Percentiles rank a stretch among this genome's conserved stretches.
phyloP scores from a whole-genome alignment of 768 basidiomycete species.

The Aureoboletus auriporus region DNA sequence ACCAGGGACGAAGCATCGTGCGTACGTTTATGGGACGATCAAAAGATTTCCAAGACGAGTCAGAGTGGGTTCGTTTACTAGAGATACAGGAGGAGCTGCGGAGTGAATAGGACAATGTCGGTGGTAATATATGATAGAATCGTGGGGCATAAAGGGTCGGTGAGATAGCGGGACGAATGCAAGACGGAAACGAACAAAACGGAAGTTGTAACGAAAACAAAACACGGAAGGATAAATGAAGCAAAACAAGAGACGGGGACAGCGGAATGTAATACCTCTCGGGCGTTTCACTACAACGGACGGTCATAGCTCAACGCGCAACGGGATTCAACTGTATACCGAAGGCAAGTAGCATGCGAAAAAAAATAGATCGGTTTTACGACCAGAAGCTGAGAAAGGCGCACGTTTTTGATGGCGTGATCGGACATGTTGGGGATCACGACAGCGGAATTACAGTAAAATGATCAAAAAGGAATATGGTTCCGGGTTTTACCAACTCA shows the following conservation, averaged over 20 bases:
- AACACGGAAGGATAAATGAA: constrained; percentile 13
- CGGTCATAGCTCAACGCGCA: neutral
- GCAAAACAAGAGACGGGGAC: neutral
- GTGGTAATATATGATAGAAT: constrained; percentile 15
- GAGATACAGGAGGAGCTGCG: constrained; percentile 42
- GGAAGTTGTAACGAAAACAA: constrained; percentile 2
- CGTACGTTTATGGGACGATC: constrained; percentile 87
- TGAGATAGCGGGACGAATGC: neutral
- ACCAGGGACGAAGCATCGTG: constrained; percentile 83
- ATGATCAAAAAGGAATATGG: neutral
- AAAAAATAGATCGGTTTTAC: neutral
- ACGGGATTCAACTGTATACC: constrained; percentile 2
- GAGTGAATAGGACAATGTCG: constrained; percentile 11
- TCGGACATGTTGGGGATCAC: constrained; percentile 1
- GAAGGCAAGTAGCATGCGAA: neutral
- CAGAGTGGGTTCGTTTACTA: constrained; percentile 71
- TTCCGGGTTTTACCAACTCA: constrained; percentile 44
- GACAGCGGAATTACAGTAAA: constrained; percentile 2
- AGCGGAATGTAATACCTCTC: neutral
- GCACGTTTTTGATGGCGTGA: neutral
- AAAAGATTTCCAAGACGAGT: constrained; percentile 84
- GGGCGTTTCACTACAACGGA: constrained; percentile 18
- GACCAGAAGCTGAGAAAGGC: constrained; percentile 3
- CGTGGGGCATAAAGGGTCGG: neutral
- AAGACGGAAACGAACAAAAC: neutral